Percentiles rank a stretch among this genome's conserved stretches.
Evolutionary conservation across 805 yeast genomes (phyloP).

Genomic region (Metschnikowia dekortorum): DNA sequence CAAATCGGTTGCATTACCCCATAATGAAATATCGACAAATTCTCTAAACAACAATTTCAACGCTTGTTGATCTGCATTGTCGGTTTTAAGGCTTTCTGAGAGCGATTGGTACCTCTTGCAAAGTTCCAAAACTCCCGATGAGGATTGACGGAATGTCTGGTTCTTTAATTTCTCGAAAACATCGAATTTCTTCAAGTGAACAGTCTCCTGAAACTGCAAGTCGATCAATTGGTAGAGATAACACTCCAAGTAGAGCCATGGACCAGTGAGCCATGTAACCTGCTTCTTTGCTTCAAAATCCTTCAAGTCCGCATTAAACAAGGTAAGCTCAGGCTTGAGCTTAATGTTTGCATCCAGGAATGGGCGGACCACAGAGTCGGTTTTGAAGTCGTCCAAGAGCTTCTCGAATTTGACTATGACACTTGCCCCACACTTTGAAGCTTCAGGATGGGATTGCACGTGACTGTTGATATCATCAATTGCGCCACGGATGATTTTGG

Average conservation of each 20-base stretch:
- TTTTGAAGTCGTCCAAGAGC: constrained; percentile 42
- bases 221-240: constrained; percentile 70
- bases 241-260: constrained; percentile 89
- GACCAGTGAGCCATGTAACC: constrained; percentile 74
- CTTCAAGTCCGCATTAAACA: constrained; percentile 56
- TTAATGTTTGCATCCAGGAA: constrained; percentile 31
- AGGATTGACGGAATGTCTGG: constrained; percentile 69
- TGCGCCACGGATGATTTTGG: constrained; percentile 66
- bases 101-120: constrained; percentile 54
- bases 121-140: constrained; percentile 74
- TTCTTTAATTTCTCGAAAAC: constrained; percentile 68
- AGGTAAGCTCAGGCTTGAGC: constrained; percentile 44
- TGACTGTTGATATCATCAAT: constrained; percentile 52
- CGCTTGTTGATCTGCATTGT: constrained; percentile 33
- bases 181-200: constrained; percentile 47
- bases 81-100: constrained; percentile 20
- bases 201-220: constrained; percentile 37
- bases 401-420: constrained; percentile 32
- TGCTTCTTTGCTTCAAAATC: constrained; percentile 20
- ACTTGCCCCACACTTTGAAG: constrained; percentile 50
- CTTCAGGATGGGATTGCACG: constrained; percentile 8
- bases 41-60: constrained; percentile 67
- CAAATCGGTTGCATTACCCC: constrained; percentile 98
- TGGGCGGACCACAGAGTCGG: constrained; percentile 28
- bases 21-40: constrained; percentile 79